Base-by-base conservation (phyloP, 1,284 basidiomycete species). In the Fomitopsis betulina region DNA sequence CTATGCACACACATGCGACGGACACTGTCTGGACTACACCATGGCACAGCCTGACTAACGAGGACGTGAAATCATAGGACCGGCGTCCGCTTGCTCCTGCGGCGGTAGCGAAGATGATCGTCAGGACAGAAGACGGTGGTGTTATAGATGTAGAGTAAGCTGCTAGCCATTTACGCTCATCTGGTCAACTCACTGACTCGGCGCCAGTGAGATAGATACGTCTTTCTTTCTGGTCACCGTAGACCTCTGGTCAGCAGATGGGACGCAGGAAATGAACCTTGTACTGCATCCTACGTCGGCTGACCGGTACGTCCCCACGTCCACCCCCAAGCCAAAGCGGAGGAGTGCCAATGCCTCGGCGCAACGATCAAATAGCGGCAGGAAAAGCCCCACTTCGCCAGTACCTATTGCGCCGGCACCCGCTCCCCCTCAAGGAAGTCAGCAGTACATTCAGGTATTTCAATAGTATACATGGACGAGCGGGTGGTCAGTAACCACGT, bases 151-250 rank as follows among this genome's bases (percentile, higher is more conserved):
- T 88, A 55, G 87, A 91, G 93, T 94, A 67, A 68, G 90, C 79
- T 54, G 58, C 33, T 51, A 60, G 38, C 52, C 50, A 50, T 55
- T 56, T 56, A 3, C 32, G 51, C 54, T 23, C n/a, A 59, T 56
- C 38, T 59, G 60, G 51, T 17, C 23, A 5, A 7, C 17, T 21
- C 23, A n/a, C 27, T 30, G 9, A 19, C 67, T 65, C 58, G 13
- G 45, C 43, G 27, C 30, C 71, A 95, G 94, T 63, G 87, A 93
- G 53, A 79, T 96, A 54, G 89, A 95, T 70, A 86, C 81, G 60
- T 89, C 90, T 1, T 94, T 93, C 73, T 90, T 96, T 68, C 74
- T 96, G 49, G 88, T 94, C 27, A 92, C 91, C 47, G 92, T 93
- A 15, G 94, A 96, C 72, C 76, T 96, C 1, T 94, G 93, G 89